Conservation (phyloP, 2,329 filamentous ascomycete species). For the Paraconiothyrium brasiliense region DNA sequence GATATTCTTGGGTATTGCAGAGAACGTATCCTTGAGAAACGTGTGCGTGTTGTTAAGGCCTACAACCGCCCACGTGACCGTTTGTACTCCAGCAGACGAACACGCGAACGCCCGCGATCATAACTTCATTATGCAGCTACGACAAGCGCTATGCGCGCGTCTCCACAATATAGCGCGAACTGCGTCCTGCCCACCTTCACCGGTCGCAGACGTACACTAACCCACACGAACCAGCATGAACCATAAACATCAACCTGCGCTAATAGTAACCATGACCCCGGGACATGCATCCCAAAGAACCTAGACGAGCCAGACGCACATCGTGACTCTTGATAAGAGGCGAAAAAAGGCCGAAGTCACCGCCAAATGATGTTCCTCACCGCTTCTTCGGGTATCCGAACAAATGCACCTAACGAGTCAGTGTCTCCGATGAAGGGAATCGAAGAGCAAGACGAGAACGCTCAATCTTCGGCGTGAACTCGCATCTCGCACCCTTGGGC, state of each 20-base stretch:
- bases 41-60: background rate
- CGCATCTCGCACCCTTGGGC: constrained; percentile 78
- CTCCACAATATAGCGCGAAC: constrained; percentile 5
- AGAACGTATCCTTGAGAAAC: background rate
- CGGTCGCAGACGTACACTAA: background rate
- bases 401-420: constrained; percentile 5
- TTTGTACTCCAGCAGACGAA: background rate
- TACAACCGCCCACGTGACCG: background rate
- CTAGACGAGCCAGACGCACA: background rate
- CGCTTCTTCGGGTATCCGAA: constrained; percentile 19
- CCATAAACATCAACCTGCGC: background rate
- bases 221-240: background rate
- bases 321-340: background rate
- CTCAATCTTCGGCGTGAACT: constrained; percentile 25
- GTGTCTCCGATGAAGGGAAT: background rate
- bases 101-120: background rate
- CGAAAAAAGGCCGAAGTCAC: constrained; percentile 20
- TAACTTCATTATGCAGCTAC: constrained; percentile 6
- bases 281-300: background rate
- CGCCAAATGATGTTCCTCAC: constrained; percentile 28
- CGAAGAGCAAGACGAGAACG: background rate
- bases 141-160: background rate
- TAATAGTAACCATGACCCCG: constrained; percentile 2
- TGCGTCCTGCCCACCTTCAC: background rate
- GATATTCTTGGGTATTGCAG: too few species aligned